Evolutionary conservation across 2,329 filamentous ascomycete species (phyloP).

Genomic region (Aspergillus sclerotialis): DNA sequence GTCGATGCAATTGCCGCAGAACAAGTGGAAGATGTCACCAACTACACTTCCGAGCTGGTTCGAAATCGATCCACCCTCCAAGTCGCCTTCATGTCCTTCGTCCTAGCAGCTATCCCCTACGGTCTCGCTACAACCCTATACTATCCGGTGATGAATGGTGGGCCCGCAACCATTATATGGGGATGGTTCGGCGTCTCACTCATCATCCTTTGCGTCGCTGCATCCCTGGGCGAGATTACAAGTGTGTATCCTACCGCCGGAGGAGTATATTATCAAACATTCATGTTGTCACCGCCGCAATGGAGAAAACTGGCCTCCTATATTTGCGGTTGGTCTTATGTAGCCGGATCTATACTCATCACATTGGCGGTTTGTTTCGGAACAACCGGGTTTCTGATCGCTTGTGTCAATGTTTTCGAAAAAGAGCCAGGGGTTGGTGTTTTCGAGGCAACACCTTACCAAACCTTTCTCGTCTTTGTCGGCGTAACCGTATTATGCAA

Average conservation of each 20-base stretch:
- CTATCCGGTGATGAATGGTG: slow-evolving; percentile 64
- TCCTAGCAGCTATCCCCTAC: slow-evolving; percentile 68
- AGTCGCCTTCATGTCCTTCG: slow-evolving; percentile 42
- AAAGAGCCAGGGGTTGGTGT: slow-evolving; percentile 40
- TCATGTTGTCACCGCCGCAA: slow-evolving; percentile 56
- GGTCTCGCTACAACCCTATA: slow-evolving; percentile 63
- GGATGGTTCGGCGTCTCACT: slow-evolving; percentile 60
- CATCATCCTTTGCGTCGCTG: slow-evolving; percentile 56
- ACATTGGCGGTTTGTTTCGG: slow-evolving; percentile 69
- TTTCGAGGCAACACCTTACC: slow-evolving; percentile 53
- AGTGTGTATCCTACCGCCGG: slow-evolving; percentile 61
- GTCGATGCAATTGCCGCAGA: too few species aligned
- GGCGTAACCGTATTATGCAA: slow-evolving; percentile 57
- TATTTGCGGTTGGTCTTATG: slow-evolving; percentile 65
- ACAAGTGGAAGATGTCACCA: too few species aligned
- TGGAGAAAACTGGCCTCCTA: slow-evolving; percentile 60
- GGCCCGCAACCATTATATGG: slow-evolving; percentile 63
- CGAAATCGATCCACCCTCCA: slow-evolving; percentile 16
- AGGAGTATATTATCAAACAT: slow-evolving; percentile 63
- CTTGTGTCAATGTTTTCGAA: slow-evolving; percentile 51
- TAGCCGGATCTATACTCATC: slow-evolving; percentile 73
- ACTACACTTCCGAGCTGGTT: slow-evolving; percentile 14
- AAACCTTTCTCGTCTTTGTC: slow-evolving; percentile 64
- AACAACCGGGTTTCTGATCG: slow-evolving; percentile 48
- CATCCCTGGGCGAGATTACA: slow-evolving; percentile 61